Conservation (phyloP, 331 rosid species). For the Stylosanthes scabra region DNA sequence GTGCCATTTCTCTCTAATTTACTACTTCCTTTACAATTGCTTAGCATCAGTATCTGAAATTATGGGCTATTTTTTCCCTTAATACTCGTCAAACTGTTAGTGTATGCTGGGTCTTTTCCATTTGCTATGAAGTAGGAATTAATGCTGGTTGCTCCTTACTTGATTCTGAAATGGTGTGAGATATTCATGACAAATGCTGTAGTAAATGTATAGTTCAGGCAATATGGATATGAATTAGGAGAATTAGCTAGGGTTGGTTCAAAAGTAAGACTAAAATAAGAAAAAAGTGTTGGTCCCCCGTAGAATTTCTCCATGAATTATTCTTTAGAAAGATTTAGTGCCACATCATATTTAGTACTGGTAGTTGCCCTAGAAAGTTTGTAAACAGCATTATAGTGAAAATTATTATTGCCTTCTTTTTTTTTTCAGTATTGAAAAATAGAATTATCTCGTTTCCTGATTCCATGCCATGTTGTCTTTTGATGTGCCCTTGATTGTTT, state of each 20-base stretch:
- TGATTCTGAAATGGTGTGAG: background rate
- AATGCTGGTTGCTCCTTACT: background rate
- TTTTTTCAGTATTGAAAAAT: background rate
- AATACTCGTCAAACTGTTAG: background rate
- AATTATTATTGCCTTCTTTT: background rate
- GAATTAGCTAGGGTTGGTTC: no score
- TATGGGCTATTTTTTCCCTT: background rate
- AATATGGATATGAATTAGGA: background rate
- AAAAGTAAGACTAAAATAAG: no score
- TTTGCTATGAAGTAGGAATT: background rate
- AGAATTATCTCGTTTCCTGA: background rate
- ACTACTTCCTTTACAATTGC: background rate
- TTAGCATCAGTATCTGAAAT: background rate
- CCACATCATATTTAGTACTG: background rate
- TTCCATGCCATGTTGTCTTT: conserved; percentile 7
- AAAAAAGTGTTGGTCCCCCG: no score
- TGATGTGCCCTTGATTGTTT: background rate
- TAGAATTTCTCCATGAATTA: background rate
- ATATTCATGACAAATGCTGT: background rate
- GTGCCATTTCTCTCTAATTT: conserved; percentile 29
- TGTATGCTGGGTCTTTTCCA: background rate
- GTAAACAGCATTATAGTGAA: background rate
- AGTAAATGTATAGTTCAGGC: background rate
- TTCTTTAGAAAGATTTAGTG: background rate
- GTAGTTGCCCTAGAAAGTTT: background rate